Percentiles rank a stretch among this genome's conserved stretches.
Conservation (phyloP, 1,284 basidiomycete species). For the Ceratobasidium sp. region DNA sequence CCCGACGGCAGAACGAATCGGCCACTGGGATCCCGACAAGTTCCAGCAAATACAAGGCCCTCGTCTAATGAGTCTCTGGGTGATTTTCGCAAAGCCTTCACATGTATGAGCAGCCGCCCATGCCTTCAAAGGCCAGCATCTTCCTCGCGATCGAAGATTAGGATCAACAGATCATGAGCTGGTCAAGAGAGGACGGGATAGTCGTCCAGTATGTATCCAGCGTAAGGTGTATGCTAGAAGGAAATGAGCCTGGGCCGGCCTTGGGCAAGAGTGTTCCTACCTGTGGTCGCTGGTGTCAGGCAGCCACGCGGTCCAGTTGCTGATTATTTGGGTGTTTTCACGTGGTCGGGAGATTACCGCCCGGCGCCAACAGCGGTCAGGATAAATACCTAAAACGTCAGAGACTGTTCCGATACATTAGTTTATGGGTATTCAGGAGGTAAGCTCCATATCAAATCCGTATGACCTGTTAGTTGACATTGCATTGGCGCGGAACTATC, state of each 20-base stretch:
- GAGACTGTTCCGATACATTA: no score
- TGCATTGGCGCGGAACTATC: no score
- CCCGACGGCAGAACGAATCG: neutral
- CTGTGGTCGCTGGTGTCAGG: conserved; percentile 27
- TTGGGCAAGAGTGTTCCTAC: neutral
- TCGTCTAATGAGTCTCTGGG: conserved; percentile 30
- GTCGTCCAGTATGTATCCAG: conserved; percentile 20
- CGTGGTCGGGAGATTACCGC: neutral
- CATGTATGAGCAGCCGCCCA: neutral
- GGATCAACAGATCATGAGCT: conserved; percentile 3
- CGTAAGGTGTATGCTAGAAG: neutral
- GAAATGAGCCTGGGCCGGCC: neutral
- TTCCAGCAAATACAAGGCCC: neutral
- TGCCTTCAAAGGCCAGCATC: conserved; percentile 17
- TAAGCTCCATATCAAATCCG: no score
- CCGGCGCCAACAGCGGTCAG: no score
- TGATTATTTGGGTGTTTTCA: neutral
- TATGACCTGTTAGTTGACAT: no score
- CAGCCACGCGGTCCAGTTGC: neutral
- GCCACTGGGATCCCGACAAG: conserved; percentile 9
- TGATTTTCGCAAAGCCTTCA: neutral
- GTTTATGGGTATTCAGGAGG: no score
- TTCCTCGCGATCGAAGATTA: conserved; percentile 25
- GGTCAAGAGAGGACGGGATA: neutral
- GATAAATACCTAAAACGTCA: no score